Base-by-base conservation (phyloP, 2,329 filamentous ascomycete genomes). In the Trichoderma polysporum region DNA sequence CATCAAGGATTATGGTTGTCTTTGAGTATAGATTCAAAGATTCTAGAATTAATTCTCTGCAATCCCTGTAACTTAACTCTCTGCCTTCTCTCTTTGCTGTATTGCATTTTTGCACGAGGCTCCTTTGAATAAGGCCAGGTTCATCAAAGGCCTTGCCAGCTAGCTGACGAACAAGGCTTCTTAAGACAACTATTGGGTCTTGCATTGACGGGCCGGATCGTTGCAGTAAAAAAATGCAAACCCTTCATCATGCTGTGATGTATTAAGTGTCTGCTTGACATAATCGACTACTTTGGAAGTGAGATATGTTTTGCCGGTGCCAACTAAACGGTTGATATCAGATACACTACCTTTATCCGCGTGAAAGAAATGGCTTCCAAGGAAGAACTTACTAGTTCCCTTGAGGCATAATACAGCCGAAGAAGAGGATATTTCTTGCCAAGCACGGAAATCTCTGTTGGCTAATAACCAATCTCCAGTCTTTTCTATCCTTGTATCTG, bases 221-320 rank as follows among this genome's bases (percentile, higher is more conserved):
- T 68, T 63, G 39, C 70, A 72, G 9, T 72, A 71, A 8, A 72
- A 72, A 37, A 57, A 70, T 0, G 70, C 70, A 33, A 72, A 60
- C 0, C 60, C 69, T 33, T 68, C 66, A 8, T 65, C 61, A 39
- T 67, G 31, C 3, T 50, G 19, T 2, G 59, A 49, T 1, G 22
- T 17, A 10, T 25, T 1, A 3, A 64, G 19, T 4, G 37, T 15
- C 1, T 35, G 22, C 8, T 33, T 31, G 4, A 64, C 31, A 4
- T 65, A 10, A 4, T 67, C 66, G 10, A 67, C 35, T 13, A 45
- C 59, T 7, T 13, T 64, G n/a, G 59, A 67, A 1, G 66, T 65
- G 9, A 67, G 60, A 25, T 29, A 65, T 13, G 66, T 67, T 15
- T 67, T 67, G 6, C 66, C 66, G 1, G 60, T 53, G 6, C 66